These are phyloP conservation scores for Pilobolus umbonatus DNA, from an alignment of 192 early-diverging fungal genomes.

Conservation along the genomic window DNA sequence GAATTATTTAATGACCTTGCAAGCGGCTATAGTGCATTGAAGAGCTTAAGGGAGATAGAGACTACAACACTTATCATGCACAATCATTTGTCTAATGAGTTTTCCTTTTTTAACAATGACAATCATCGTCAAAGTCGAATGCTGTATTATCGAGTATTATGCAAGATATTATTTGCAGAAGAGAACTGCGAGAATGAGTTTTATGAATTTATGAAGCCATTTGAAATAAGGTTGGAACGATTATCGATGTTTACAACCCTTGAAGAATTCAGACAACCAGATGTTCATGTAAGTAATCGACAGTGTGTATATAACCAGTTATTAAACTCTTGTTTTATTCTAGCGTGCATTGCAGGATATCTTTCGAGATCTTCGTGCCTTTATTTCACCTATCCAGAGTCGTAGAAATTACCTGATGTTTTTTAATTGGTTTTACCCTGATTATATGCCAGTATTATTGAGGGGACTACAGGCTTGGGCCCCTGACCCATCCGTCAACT, in stretches of 20 bases:
- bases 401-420: slow-evolving; percentile 59
- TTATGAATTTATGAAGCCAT: slow-evolving; percentile 70
- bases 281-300: slow-evolving; percentile 37
- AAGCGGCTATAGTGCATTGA: slow-evolving; percentile 63
- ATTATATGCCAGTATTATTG: slow-evolving; percentile 56
- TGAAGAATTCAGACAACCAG: slow-evolving; percentile 48
- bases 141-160: slow-evolving; percentile 74
- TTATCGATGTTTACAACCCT: slow-evolving; percentile 47
- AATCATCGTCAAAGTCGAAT: slow-evolving; percentile 57
- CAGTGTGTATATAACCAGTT: neutral
- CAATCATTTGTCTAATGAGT: slow-evolving; percentile 66
- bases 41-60: slow-evolving; percentile 71
- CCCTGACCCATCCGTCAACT: slow-evolving; percentile 58
- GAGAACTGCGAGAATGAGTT: slow-evolving; percentile 49
- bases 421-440: slow-evolving; percentile 86
- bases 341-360: slow-evolving; percentile 53
- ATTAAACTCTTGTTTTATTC: slow-evolving; percentile 11
- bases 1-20: slow-evolving; percentile 73
- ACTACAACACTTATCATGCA: slow-evolving; percentile 59
- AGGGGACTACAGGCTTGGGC: slow-evolving; percentile 62
- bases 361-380: slow-evolving; percentile 74
- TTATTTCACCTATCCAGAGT: slow-evolving; percentile 60
- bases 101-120: slow-evolving; percentile 65
- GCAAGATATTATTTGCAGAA: slow-evolving; percentile 70
- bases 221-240: slow-evolving; percentile 47